These are phyloP conservation scores for Lyophyllum shimeji DNA, from an alignment of 768 basidiomycete species.

Conservation along the genomic window DNA sequence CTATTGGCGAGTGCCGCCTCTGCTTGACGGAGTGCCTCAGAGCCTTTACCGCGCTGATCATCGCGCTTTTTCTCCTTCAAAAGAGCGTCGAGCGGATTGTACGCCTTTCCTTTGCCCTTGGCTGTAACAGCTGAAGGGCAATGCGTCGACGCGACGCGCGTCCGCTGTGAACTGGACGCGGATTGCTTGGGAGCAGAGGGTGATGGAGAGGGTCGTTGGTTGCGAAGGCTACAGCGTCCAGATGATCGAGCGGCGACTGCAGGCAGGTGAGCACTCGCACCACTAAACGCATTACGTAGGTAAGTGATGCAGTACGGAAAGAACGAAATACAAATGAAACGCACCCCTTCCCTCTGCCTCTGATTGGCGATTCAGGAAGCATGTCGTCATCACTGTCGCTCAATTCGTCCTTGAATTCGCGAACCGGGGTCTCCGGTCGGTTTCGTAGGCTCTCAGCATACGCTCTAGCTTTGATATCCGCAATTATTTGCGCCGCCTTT, in stretches of 20 bases:
- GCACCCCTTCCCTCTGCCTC: slow-evolving; percentile 13
- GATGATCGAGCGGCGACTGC: neutral
- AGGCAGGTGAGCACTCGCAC: neutral
- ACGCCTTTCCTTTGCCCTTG: slow-evolving; percentile 19
- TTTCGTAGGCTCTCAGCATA: slow-evolving; percentile 45
- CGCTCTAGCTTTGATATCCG: slow-evolving; percentile 63
- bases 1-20: slow-evolving; percentile 38
- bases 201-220: slow-evolving; percentile 12
- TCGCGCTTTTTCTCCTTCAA: slow-evolving; percentile 50
- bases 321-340: neutral
- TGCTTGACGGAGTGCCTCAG: slow-evolving; percentile 43
- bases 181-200: slow-evolving; percentile 3
- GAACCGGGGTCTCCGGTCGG: slow-evolving; percentile 36
- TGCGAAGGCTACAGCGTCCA: slow-evolving; percentile 8
- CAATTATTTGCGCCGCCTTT: slow-evolving; percentile 61
- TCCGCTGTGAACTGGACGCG: slow-evolving; percentile 7
- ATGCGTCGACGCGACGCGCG: slow-evolving; percentile 7
- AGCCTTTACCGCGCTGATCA: slow-evolving; percentile 38
- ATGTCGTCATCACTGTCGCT: slow-evolving; percentile 53
- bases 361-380: slow-evolving; percentile 16
- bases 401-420: slow-evolving; percentile 42
- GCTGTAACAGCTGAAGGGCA: slow-evolving; percentile 9
- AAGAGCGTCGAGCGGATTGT: slow-evolving; percentile 54
- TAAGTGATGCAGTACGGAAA: neutral
- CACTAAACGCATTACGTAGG: neutral